phyloP scores from a whole-genome alignment of 192 early-diverging fungal genomes.

The Lobulomyces angularis region DNA sequence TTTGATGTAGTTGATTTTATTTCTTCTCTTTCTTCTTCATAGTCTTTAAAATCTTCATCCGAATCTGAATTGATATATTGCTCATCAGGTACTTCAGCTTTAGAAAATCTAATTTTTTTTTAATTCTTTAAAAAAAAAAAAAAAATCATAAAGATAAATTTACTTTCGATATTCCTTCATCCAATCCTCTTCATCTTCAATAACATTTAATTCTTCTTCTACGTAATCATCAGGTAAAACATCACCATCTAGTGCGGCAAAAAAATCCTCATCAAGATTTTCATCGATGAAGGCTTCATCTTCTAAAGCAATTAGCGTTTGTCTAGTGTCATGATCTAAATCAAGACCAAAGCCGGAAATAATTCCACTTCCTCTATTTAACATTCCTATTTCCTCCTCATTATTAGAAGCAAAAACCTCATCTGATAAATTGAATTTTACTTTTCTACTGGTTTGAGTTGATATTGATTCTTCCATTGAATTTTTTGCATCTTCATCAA shows the following conservation, averaged over 20 bases:
- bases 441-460: slow-evolving; percentile 15
- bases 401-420: slow-evolving; percentile 63
- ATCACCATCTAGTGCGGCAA: slow-evolving; percentile 59
- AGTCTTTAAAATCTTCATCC: slow-evolving; percentile 11
- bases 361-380: slow-evolving; percentile 46
- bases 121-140: slow-evolving; percentile 2
- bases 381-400: slow-evolving; percentile 56
- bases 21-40: slow-evolving; percentile 16
- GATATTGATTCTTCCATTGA: slow-evolving; percentile 12
- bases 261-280: slow-evolving; percentile 68
- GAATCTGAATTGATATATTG: slow-evolving; percentile 4
- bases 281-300: slow-evolving; percentile 79
- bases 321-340: slow-evolving; percentile 70
- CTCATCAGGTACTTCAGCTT: slow-evolving; percentile 1
- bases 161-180: slow-evolving; percentile 31
- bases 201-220: slow-evolving; percentile 35
- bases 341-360: slow-evolving; percentile 44
- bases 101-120: slow-evolving; percentile 3
- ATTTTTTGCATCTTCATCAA: slow-evolving; percentile 18
- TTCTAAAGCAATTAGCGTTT: slow-evolving; percentile 86
- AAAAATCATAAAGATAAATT: slow-evolving; percentile 27
- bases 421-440: slow-evolving; percentile 49
- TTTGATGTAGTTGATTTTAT: slow-evolving; percentile 1
- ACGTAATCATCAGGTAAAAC: slow-evolving; percentile 3
- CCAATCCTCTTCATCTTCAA: slow-evolving; percentile 26